Base-by-base conservation (phyloP, 106 monocot species). In the Acanthochlamys bracteata region DNA sequence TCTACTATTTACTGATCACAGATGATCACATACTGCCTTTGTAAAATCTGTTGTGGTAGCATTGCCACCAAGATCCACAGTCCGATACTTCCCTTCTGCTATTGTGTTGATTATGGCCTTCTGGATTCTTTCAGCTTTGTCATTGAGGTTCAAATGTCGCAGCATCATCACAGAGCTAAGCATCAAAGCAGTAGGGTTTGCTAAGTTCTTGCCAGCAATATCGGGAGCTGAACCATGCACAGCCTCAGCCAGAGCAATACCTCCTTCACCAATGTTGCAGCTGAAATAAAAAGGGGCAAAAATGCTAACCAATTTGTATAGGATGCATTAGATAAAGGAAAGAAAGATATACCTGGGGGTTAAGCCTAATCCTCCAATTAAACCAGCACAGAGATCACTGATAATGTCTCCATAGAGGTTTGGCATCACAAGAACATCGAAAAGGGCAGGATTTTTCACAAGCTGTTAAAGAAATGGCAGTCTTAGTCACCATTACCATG, bases 381-480 rank as follows among this genome's bases (percentile, higher is more conserved):
- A 78, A 19, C 95, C 95, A 41, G 95, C 95, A 71, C 95, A 95
- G 12, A 95, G 95, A 53, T 95, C 95, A 63, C 95, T 95, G 41
- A 95, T 95, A 24, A 95, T 95, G 55, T 95, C 95, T 71, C 95
- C 95, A 43, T 95, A 95, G 42, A 95, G 77, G 73, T 95, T 95
- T 41, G 95, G 95, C 95, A 95, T 95, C 68, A 95, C 95, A 27
- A 95, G 24, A 13, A 95, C 90, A 74, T 95, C 95, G 78, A 95
- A 95, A 0, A 90, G 78, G 12, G 77, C 53, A 42, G 90, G 95
- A 67, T 90, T 90, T 66, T 95, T 95, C 71, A 90, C 90, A 40
- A 95, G 80, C 95, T 95, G 79, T 64, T 39, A 57, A 1, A 39
- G 33, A 33, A n/a, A 33, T 33, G 33, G 33, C n/a, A n/a, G n/a